Percentiles rank a stretch among this genome's conserved stretches.
Conservation (phyloP, 2,329 filamentous ascomycete genomes). For the Teratosphaeria destructans region DNA sequence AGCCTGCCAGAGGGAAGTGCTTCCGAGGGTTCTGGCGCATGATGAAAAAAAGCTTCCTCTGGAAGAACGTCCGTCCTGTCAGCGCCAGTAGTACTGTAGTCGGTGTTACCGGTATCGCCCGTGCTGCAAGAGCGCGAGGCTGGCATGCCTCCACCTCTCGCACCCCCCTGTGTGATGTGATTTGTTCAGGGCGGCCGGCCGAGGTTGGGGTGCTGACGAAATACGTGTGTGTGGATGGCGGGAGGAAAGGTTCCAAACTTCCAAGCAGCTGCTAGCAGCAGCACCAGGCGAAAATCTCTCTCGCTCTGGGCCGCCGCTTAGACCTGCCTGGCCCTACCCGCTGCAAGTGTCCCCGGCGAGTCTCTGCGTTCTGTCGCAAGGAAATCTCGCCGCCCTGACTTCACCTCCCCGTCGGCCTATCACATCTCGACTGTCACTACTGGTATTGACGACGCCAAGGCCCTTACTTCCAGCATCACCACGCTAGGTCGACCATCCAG, state of each 20-base stretch:
- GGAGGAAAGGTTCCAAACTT: not conserved
- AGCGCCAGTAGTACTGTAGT: not conserved
- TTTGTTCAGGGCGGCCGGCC: not conserved
- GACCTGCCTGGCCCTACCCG: not conserved
- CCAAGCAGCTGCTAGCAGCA: not conserved
- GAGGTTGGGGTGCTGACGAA: not conserved
- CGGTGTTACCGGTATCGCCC: not conserved
- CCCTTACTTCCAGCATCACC: not conserved
- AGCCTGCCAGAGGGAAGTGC: not conserved
- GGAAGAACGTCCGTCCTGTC: not conserved
- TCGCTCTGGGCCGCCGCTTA: not conserved
- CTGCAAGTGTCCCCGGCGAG: not conserved
- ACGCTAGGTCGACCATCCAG: not conserved
- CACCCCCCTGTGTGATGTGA: not conserved
- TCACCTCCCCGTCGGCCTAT: not conserved
- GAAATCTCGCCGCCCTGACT: not conserved
- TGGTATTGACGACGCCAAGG: not conserved
- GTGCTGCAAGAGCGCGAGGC: not conserved
- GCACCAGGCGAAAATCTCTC: not conserved
- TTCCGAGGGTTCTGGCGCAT: not conserved
- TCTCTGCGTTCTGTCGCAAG: not conserved
- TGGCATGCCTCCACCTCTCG: too few species aligned
- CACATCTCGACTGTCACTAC: not conserved
- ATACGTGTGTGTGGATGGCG: not conserved
- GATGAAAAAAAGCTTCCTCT: not conserved